Percentiles rank a stretch among this genome's conserved stretches.
Conservation (phyloP, 352 stramenopile genomes). For the Phytophthora vignae region DNA sequence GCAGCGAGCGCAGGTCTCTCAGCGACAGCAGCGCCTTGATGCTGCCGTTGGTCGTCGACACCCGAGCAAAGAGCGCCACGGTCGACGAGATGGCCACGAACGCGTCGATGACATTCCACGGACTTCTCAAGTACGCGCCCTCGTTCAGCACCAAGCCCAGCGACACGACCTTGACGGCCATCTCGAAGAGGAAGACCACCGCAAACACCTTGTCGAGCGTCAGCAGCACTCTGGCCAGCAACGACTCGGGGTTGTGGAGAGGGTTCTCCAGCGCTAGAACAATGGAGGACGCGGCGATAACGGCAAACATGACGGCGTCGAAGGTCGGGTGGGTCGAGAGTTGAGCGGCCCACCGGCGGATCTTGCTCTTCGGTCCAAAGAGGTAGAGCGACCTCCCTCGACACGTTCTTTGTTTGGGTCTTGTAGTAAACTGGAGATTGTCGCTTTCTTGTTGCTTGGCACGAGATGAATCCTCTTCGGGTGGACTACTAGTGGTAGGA, state of each 20-base stretch:
- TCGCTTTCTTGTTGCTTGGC: too few relatives aligned
- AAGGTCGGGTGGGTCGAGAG: slow-evolving; percentile 65
- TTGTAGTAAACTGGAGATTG: too few relatives aligned
- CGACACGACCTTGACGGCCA: slow-evolving; percentile 89
- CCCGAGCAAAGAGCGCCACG: slow-evolving; percentile 37
- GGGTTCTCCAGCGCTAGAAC: slow-evolving; percentile 88
- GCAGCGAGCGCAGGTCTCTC: slow-evolving; percentile 79
- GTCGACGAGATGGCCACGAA: slow-evolving; percentile 80
- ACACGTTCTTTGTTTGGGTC: too few relatives aligned
- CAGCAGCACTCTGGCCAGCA: slow-evolving; percentile 14
- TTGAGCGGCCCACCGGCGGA: neutral
- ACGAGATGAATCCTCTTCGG: too few relatives aligned
- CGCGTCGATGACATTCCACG: slow-evolving; percentile 91
- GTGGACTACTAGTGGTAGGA: too few relatives aligned
- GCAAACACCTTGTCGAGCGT: slow-evolving; percentile 45
- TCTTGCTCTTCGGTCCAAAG: neutral
- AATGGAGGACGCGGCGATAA: slow-evolving; percentile 83
- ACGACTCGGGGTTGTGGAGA: slow-evolving; percentile 56
- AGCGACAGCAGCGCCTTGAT: slow-evolving; percentile 80
- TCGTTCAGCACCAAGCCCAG: slow-evolving; percentile 69
- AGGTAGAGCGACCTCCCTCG: neutral
- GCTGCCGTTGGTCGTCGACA: slow-evolving; percentile 16
- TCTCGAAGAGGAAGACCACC: slow-evolving; percentile 83
- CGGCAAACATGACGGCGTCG: slow-evolving; percentile 65
- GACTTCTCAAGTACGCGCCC: slow-evolving; percentile 73